Percentiles rank a stretch among this genome's conserved stretches.
Conservation (phyloP, 1,139 yeast genomes). For the Blastobotrys raffinosifermentans region DNA sequence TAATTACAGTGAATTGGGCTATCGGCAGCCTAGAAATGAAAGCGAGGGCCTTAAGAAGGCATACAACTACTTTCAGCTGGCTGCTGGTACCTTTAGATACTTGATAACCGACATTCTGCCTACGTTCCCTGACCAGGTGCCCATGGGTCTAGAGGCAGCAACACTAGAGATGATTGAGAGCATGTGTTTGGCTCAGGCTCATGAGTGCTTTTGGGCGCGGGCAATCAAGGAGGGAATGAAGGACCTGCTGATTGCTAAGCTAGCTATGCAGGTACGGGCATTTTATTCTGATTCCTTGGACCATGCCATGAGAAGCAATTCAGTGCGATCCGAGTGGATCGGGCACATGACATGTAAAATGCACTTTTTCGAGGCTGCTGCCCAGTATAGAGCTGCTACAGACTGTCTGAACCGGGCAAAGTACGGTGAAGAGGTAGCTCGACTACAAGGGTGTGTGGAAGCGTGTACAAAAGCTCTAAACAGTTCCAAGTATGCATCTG, state of each 20-base stretch:
- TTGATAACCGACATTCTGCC: conserved; percentile 32
- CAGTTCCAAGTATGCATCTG: conserved; percentile 39
- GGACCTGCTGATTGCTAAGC: conserved; percentile 55
- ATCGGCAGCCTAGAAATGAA: conserved; percentile 33
- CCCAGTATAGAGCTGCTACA: conserved; percentile 56
- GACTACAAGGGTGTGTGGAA: conserved; percentile 42
- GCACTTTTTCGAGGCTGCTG: conserved; percentile 63
- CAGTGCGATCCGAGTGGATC: conserved; percentile 58
- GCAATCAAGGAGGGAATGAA: conserved; percentile 54
- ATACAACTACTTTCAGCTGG: conserved; percentile 53
- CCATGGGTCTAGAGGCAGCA: conserved; percentile 42
- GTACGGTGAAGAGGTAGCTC: conserved; percentile 68
- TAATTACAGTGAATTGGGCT: conserved; percentile 52
- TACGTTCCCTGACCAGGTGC: conserved; percentile 27
- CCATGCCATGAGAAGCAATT: conserved; percentile 44
- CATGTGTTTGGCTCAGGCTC: conserved; percentile 80
- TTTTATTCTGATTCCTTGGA: conserved; percentile 47
- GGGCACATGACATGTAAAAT: conserved; percentile 54
- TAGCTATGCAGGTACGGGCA: conserved; percentile 58
- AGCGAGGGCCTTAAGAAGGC: conserved; percentile 57
- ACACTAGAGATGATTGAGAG: conserved; percentile 39
- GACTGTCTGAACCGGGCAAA: conserved; percentile 44
- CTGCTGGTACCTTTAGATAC: conserved; percentile 62
- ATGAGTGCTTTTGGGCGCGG: conserved; percentile 78
- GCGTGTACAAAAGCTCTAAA: conserved; percentile 34